Percentiles rank a stretch among this genome's conserved stretches.
Conservation (phyloP, 306 rosid genomes). For the Cyclanthera cordifolia region DNA sequence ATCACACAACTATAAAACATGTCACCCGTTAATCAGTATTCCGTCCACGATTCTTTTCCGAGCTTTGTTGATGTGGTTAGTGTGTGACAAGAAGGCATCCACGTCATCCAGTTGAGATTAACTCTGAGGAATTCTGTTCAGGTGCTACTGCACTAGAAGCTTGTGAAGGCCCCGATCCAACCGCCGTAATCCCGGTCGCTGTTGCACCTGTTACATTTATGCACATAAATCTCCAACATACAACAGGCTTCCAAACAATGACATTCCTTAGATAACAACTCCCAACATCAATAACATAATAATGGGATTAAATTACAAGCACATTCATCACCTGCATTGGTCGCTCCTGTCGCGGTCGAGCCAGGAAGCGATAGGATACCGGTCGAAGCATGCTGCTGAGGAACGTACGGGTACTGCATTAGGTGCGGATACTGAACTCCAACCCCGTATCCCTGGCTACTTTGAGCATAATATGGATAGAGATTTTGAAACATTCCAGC, state of each 20-base stretch:
- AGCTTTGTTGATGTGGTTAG: slow-evolving; percentile 27
- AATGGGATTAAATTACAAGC: neutral
- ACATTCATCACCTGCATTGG: slow-evolving; percentile 41
- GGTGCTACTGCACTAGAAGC: slow-evolving; percentile 41
- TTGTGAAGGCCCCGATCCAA: slow-evolving; percentile 25
- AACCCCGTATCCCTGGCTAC: slow-evolving; percentile 42
- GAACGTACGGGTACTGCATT: slow-evolving; percentile 51
- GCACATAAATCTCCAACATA: slow-evolving; percentile 1
- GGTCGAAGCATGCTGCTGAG: slow-evolving; percentile 48
- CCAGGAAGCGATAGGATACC: slow-evolving; percentile 60
- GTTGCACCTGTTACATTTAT: slow-evolving; percentile 27
- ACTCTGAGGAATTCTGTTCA: slow-evolving; percentile 38
- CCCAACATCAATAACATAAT: neutral
- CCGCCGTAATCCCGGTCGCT: slow-evolving; percentile 16
- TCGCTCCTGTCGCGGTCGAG: slow-evolving; percentile 31
- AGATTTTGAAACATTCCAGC: slow-evolving; percentile 43
- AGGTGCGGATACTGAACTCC: slow-evolving; percentile 65
- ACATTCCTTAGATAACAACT: slow-evolving; percentile 5
- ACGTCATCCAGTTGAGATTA: slow-evolving; percentile 18
- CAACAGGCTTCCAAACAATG: neutral
- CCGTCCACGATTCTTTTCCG: slow-evolving; percentile 7
- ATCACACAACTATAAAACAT: slow-evolving; percentile 5
- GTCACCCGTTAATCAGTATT: neutral
- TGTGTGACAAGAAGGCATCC: slow-evolving; percentile 23
- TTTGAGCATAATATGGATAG: slow-evolving; percentile 68